A percentile compares a stretch with the other conserved stretches of the same genome.
Conservation (phyloP, 345 rosid species). For the Hibiscus mutabilis region DNA sequence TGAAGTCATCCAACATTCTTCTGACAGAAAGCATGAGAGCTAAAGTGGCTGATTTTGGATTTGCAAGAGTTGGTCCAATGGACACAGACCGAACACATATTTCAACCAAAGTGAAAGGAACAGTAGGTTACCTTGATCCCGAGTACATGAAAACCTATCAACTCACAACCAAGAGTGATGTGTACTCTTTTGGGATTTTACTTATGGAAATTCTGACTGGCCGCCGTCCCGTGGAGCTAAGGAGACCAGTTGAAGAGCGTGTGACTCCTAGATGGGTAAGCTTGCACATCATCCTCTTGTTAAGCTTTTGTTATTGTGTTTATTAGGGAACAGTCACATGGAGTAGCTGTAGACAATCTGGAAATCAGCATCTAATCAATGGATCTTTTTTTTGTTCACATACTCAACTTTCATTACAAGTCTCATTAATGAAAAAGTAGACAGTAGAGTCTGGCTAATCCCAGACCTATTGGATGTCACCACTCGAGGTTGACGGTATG, state of each 20-base stretch:
- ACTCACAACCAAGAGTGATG: conserved; percentile 93
- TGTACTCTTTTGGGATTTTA: conserved; percentile 83
- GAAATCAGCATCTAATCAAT: neutral
- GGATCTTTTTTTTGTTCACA: neutral
- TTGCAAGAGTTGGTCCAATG: conserved; percentile 68
- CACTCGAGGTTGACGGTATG: too few species aligned
- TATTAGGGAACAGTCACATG: neutral
- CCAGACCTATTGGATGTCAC: neutral
- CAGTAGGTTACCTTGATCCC: conserved; percentile 95
- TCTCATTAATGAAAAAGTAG: neutral
- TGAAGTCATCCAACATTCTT: conserved; percentile 92
- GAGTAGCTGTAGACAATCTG: neutral
- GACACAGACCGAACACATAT: conserved; percentile 67
- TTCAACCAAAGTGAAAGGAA: conserved; percentile 91
- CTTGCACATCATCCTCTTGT: conserved; percentile 4
- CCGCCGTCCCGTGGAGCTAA: conserved; percentile 86
- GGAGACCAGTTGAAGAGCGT: conserved; percentile 51
- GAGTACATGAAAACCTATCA: conserved; percentile 95
- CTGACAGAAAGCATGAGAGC: conserved; percentile 90
- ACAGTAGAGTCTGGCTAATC: neutral
- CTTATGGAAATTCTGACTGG: conserved; percentile 87
- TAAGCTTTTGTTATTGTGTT: neutral
- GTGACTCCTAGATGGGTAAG: conserved; percentile 94
- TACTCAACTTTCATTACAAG: neutral
- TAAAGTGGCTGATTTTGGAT: conserved; percentile 96